A percentile compares a stretch with the other conserved stretches of the same genome.
Evolutionary conservation across 441 rosid genomes (phyloP).

Genomic region (Corymbia citriodora): DNA sequence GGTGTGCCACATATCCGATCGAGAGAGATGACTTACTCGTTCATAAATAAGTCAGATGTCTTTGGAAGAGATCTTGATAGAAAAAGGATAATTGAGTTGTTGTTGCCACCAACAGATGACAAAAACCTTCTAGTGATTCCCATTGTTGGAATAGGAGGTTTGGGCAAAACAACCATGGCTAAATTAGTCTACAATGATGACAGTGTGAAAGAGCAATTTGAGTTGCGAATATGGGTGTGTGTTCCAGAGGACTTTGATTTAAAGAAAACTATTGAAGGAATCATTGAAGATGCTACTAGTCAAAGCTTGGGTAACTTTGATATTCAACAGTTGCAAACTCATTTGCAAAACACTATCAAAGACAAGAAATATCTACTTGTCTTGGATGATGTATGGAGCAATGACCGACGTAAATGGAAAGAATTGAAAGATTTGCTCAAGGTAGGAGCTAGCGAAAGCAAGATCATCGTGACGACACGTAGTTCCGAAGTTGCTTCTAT

Average conservation of each 20-base stretch:
- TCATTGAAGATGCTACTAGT: neutral
- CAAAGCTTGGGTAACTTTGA: neutral
- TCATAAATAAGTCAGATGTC: neutral
- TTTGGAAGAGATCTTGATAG: neutral
- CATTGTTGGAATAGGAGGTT: neutral
- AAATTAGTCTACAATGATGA: neutral
- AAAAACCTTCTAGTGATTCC: neutral
- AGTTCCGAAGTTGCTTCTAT: rapidly evolving
- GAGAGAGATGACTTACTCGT: neutral
- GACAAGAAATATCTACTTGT: neutral
- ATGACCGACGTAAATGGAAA: neutral
- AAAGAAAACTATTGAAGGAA: neutral
- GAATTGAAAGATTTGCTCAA: neutral
- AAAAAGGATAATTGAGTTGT: neutral
- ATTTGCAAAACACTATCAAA: neutral
- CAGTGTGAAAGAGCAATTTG: neutral
- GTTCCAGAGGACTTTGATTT: neutral
- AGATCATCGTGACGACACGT: neutral
- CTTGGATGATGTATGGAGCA: neutral
- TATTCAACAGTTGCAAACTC: neutral
- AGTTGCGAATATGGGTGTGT: neutral
- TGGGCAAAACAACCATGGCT: neutral
- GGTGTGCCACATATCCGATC: neutral
- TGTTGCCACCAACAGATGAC: neutral
- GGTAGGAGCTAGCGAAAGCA: neutral